Evolutionary conservation across 257 asterid species (phyloP).

Genomic region (Capsicum chinense): DNA sequence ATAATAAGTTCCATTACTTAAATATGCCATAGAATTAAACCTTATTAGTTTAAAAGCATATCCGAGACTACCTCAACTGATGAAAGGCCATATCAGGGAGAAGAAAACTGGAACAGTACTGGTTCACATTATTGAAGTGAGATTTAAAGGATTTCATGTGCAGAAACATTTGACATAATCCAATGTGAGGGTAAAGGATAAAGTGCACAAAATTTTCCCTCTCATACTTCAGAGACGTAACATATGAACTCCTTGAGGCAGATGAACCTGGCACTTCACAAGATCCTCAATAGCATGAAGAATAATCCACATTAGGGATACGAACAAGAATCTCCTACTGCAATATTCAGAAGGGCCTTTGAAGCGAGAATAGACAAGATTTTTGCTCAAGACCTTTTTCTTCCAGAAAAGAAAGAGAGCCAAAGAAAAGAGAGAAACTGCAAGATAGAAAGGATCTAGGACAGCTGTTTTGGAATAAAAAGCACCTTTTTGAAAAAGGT

Average conservation of each 20-base stretch:
- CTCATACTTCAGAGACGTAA: not conserved
- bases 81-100: too few species aligned
- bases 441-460: not conserved
- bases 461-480: not conserved
- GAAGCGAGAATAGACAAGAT: not conserved
- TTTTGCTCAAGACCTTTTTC: not conserved
- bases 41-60: not conserved
- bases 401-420: not conserved
- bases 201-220: not conserved
- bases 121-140: too few species aligned
- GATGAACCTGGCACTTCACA: not conserved
- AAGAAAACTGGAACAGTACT: too few species aligned
- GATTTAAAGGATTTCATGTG: too few species aligned
- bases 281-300: not conserved
- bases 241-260: not conserved
- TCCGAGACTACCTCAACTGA: not conserved
- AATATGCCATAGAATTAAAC: not conserved
- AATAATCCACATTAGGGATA: not conserved
- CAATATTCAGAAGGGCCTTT: constrained; percentile 11
- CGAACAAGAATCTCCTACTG: not conserved
- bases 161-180: not conserved
- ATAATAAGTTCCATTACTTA: not conserved
- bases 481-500: not conserved
- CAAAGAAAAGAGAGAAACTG: not conserved
- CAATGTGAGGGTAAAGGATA: not conserved